Base-by-base conservation (phyloP, 495 filamentous ascomycete genomes). In the Tetracladium setigerum region DNA sequence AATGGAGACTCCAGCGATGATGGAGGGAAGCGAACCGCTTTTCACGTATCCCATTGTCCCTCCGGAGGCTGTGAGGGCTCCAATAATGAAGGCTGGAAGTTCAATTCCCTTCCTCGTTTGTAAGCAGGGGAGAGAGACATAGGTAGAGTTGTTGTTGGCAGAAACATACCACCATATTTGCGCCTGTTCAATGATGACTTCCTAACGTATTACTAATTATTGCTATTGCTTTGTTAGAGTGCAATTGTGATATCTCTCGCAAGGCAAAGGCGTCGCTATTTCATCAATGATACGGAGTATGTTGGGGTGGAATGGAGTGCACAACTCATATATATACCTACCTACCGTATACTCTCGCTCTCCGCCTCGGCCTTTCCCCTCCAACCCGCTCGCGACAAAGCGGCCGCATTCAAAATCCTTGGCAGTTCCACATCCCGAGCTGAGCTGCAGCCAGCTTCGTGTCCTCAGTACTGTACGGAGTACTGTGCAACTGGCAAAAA, bases 1-100 rank as follows among this genome's bases (percentile, higher is more conserved):
- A 55, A 98, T 87, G 22, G 81, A 81, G 46, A 84, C 59, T 27
- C 92, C 92, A 16, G 92, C 92, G 1, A 74, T 76, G 51, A 97
- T 70, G 13, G 89, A 95, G 33, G 91, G 91, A 49, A 90, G 62
- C 18, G 89, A 95, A 47, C 86, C 81, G 0, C 89, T 92, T 59
- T 82, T 82, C 30, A 69, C 53, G 41, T 84, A 98, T 59, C 92
- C 92, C 56, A 85, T 84, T 44, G 82, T 81, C 49, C 92, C 92
- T 54, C 92, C 92, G 36, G 83, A 70, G 41, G 88, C 88, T 50
- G 89, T 95, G 24, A 98, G 73, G 55, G 78, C 72, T 43, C 83
- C 85, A 63, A 98, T 83, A 56, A 84, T 55, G 64, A 82, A 83
- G 41, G 91, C 87, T 55, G 81, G 73, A 53, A 61, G 59, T 49